Evolutionary conservation across 352 stramenopile species (phyloP), one percentile per base, ranked within the genome.

Genomic region (Phytophthora chlamydospora): DNA sequence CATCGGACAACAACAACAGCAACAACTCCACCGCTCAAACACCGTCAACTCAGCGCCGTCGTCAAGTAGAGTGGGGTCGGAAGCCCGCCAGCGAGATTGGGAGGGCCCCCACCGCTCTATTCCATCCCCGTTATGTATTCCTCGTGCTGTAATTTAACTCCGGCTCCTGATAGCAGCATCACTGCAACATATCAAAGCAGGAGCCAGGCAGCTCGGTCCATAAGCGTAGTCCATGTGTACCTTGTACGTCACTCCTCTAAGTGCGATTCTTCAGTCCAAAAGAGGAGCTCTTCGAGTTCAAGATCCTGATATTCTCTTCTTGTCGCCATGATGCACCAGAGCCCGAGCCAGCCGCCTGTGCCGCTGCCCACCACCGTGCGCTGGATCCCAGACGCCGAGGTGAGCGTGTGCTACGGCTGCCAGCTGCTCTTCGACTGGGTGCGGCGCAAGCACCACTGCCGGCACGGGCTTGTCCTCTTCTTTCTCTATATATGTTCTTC

Each of bases 381-480:
- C 53, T 96, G 87, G 87, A 87, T 93, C 52, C 73, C 78, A 16
- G 87, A 96, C 51, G 83, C 75, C 17, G 87, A 94, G 58, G 85
- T 90, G 57, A 91, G 71, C 34, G 67, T 93, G 32, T 96, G 87
- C 73, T 76, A 75, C 36, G 73, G 79, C 51, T 96, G 87, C 41
- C 78, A 91, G 35, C 74, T 94, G 48, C 73, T 93, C 51, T 96
- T 96, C 65, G 87, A 96, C 71, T 96, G 87, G 87, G 78, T 93
- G 62, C 88, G 88, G 6, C 87, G 87, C 58, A 93, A 95, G 51
- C 91, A 98, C 64, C 89, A 97, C 71, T 97, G 91, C 75, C 78
- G 91, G 74, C 83, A 36, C 35, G 59, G 4, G 24, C 41, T 19
- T 4, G 6, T 17, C 4, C 41, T 6, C 35, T 41, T 34, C 9